These are phyloP conservation scores for Pulveroboletus frians DNA, from an alignment of 768 basidiomycete species.

Conservation along the genomic window DNA sequence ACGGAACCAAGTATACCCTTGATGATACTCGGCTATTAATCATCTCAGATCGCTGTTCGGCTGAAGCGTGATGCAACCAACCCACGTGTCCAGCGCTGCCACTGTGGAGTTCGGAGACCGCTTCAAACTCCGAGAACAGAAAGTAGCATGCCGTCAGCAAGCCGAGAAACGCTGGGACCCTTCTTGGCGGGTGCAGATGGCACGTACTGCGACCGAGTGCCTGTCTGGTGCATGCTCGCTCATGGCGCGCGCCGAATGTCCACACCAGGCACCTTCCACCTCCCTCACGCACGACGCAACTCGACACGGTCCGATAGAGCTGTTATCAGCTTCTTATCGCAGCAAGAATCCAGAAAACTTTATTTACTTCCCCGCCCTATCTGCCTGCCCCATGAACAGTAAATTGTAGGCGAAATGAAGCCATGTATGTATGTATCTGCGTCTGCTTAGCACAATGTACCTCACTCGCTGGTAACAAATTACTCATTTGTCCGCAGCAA, in stretches of 20 bases:
- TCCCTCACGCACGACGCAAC: too few relatives aligned
- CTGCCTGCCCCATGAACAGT: conserved; percentile 7
- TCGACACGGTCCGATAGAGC: neutral
- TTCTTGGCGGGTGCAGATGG: too few relatives aligned
- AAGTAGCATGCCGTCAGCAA: conserved; percentile 6
- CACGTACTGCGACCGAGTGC: neutral
- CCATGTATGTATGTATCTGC: conserved; percentile 5
- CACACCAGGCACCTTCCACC: conserved; percentile 4
- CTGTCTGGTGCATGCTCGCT: too few relatives aligned
- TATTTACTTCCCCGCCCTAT: conserved; percentile 24
- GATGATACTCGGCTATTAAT: conserved; percentile 9
- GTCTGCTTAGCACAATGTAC: conserved; percentile 16
- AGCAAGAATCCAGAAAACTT: conserved; percentile 16
- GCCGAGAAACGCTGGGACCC: conserved; percentile 1
- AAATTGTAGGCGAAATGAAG: conserved; percentile 24
- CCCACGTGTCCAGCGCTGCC: conserved; percentile 17
- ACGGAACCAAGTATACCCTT: conserved; percentile 7
- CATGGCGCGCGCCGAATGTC: neutral
- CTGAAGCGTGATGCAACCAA: conserved; percentile 10
- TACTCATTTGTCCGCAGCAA: conserved; percentile 18
- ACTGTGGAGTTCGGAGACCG: conserved; percentile 10
- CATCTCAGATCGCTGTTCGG: conserved; percentile 30
- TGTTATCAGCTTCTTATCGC: conserved; percentile 24
- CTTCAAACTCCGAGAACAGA: conserved; percentile 12
- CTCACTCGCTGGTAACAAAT: conserved; percentile 22